These are phyloP conservation scores for Epichloe amarillans DNA, from an alignment of 2,329 filamentous ascomycete species.

Conservation along the genomic window DNA sequence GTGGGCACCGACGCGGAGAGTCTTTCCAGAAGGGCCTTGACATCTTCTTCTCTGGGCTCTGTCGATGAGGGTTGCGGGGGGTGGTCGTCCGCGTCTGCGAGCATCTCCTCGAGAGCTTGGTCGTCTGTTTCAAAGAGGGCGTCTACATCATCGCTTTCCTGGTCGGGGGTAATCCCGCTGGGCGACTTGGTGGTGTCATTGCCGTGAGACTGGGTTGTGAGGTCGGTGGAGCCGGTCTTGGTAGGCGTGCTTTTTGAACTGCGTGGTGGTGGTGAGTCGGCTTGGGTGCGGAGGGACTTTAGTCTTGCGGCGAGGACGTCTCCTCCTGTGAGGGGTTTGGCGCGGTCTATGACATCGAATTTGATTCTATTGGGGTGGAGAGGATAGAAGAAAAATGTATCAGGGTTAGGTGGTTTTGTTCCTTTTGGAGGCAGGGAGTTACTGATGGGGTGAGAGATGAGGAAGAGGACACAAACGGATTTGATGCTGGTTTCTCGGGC, in stretches of 20 bases:
- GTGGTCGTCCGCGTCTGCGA: slow-evolving; percentile 26
- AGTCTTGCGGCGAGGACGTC: slow-evolving; percentile 39
- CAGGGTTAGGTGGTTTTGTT: neutral
- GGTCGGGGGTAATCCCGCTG: neutral
- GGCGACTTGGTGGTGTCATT: neutral
- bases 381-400: neutral
- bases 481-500: slow-evolving; percentile 8
- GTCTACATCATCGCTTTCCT: slow-evolving; percentile 21
- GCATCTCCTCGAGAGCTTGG: slow-evolving; percentile 37
- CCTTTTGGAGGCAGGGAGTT: neutral
- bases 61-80: slow-evolving; percentile 1
- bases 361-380: slow-evolving; percentile 11
- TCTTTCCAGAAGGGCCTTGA: slow-evolving; percentile 24
- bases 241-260: neutral
- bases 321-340: slow-evolving; percentile 30
- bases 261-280: slow-evolving; percentile 14
- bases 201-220: neutral
- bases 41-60: slow-evolving; percentile 19
- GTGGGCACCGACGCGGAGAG: slow-evolving; percentile 20
- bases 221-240: neutral
- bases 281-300: slow-evolving; percentile 33
- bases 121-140: slow-evolving; percentile 34
- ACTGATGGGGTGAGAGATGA: slow-evolving; percentile 3
- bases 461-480: neutral
- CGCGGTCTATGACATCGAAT: slow-evolving; percentile 27